Conservation (phyloP, 2,329 filamentous ascomycete genomes). For the Pseudogymnoascus sp. region DNA sequence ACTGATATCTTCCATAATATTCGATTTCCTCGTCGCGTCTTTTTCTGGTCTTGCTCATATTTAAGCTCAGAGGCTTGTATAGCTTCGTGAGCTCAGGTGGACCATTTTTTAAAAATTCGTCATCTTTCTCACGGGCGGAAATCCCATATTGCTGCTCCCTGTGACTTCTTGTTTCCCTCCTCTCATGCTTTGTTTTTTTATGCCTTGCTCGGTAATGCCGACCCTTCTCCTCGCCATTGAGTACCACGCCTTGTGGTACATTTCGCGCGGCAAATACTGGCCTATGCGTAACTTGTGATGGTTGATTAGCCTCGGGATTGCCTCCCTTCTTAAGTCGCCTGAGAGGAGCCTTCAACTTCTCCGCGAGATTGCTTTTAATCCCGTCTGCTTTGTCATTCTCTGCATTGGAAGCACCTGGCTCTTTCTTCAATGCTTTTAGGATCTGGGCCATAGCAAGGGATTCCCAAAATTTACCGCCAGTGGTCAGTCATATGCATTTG, state of each 20-base stretch:
- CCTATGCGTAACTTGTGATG: not conserved
- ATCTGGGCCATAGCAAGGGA: not conserved
- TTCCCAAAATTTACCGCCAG: not conserved
- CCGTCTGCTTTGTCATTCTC: not conserved
- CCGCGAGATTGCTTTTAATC: not conserved
- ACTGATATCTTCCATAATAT: constrained; percentile 12
- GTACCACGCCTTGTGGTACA: not conserved
- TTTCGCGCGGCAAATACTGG: constrained; percentile 1
- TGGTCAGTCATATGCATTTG: not conserved
- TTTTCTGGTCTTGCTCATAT: constrained; percentile 25
- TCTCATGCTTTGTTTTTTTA: not conserved
- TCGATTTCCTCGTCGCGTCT: constrained; percentile 21
- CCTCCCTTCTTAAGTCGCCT: not conserved
- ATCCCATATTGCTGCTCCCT: not conserved
- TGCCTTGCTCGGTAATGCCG: not conserved
- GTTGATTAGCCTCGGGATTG: not conserved
- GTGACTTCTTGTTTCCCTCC: not conserved
- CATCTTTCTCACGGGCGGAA: constrained; percentile 14
- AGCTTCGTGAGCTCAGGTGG: constrained; percentile 23
- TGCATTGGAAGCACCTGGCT: not conserved
- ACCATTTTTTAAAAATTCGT: constrained; percentile 23
- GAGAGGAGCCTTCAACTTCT: not conserved
- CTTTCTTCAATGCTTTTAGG: not conserved
- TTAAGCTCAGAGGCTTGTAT: constrained; percentile 28
- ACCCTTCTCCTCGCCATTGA: not conserved